These are phyloP conservation scores for Salinomyces thailandicus DNA, from an alignment of 2,329 filamentous ascomycete species.

Conservation along the genomic window DNA sequence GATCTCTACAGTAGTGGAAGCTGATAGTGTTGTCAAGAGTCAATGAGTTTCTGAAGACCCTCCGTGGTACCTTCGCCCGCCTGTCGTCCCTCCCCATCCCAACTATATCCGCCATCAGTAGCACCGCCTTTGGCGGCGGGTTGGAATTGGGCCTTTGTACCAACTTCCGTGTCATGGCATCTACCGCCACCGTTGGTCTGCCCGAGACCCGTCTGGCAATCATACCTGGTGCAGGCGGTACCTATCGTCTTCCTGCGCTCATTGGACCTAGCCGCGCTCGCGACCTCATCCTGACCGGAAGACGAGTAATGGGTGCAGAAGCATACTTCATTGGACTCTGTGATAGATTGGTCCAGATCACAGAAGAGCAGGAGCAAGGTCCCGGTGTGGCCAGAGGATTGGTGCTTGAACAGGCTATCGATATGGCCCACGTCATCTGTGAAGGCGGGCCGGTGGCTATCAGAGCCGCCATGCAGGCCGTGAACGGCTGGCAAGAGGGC, in stretches of 20 bases:
- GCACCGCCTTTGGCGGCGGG: constrained; percentile 80
- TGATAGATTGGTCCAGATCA: constrained; percentile 77
- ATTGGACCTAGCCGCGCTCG: constrained; percentile 74
- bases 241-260: constrained; percentile 70
- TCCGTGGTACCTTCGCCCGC: constrained; percentile 64
- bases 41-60: constrained; percentile 61
- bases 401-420: constrained; percentile 65
- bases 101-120: constrained; percentile 79
- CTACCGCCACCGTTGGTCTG: constrained; percentile 66
- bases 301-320: constrained; percentile 72
- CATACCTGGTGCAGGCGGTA: constrained; percentile 88
- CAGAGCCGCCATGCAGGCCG: constrained; percentile 66
- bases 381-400: constrained; percentile 50
- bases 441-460: constrained; percentile 80
- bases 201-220: constrained; percentile 91
- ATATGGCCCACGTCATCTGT: constrained; percentile 74
- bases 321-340: constrained; percentile 86
- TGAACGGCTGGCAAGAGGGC: constrained; percentile 52
- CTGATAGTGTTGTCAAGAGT: constrained; percentile 47
- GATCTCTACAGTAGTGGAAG: not conserved
- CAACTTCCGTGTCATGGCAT: constrained; percentile 76
- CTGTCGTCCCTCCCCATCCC: constrained; percentile 73
- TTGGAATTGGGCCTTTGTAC: constrained; percentile 87
- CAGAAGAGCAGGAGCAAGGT: constrained; percentile 45
- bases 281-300: constrained; percentile 81